Base-by-base conservation (phyloP, 2,329 filamentous ascomycete genomes). In the Colletotrichum costaricense region DNA sequence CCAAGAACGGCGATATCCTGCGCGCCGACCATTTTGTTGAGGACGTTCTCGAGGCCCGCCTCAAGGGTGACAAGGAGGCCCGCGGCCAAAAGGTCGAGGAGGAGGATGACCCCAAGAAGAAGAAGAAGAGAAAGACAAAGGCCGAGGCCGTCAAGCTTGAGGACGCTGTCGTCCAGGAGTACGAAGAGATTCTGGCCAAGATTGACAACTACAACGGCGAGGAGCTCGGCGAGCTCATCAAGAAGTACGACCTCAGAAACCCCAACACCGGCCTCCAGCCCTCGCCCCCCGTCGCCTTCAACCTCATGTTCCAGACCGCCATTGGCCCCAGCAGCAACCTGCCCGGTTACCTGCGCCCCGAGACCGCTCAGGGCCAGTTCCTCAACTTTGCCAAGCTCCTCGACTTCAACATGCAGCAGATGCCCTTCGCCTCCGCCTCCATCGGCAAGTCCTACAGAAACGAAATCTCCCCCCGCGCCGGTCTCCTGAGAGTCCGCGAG, bases 361-460 rank as follows among this genome's bases (percentile, higher is more conserved):
- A 99, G 85, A 99, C 97, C 35, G 97, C 97, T 4, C 97, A 99
- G 88, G 97, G 97, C 76, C 97, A 99, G 85, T 99, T 99, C 86
- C 87, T 98, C 76, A 98, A 97, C 85, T 99, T 99, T 83, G 91
- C 93, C 78, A 98, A 98, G 87, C 91, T 99, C 59, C 92, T 98
- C 72, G 96, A 98, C 77, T 98, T 95, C 88, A 98, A 98, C 87
- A 94, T 97, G 84, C 91, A 95, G 79, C 89, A 92, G 78, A 98
- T 99, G 94, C 97, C 97, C 30, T 98, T 99, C 81, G 97, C 97
- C 16, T 98, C 96, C 63, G 97, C 97, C 59, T 97, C 94, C 52
- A 97, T 99, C 81, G 97, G 97, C 84, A 98, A 98, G 85, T 98
- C 96, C 2, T 98, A 98, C 90, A 92, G 97, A 79, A 99, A 99